Percentiles rank a stretch among this genome's conserved stretches.
phyloP scores from a whole-genome alignment of 371 early-diverging fungal species.

The Synchytrium microbalum region DNA sequence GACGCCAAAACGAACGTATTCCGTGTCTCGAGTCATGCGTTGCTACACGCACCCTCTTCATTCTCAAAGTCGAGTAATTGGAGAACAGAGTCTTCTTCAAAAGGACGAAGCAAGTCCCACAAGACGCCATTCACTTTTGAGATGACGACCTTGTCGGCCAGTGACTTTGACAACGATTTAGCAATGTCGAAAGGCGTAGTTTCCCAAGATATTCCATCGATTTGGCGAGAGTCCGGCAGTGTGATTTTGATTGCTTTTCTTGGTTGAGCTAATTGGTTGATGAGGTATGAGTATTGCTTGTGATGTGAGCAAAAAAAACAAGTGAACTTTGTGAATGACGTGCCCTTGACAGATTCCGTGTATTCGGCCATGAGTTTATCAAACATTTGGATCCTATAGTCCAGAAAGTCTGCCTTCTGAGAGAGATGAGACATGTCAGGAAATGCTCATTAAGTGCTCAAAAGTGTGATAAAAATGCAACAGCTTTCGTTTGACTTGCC shows the following conservation, averaged over 20 bases:
- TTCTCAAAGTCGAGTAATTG: slow-evolving; percentile 95
- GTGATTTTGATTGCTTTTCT: slow-evolving; percentile 82
- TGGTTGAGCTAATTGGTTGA: slow-evolving; percentile 53
- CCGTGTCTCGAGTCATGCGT: neutral
- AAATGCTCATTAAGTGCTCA: too few relatives aligned
- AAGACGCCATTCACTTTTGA: slow-evolving; percentile 88
- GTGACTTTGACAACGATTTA: slow-evolving; percentile 72
- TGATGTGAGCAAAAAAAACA: neutral
- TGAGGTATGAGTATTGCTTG: neutral
- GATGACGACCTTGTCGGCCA: slow-evolving; percentile 87
- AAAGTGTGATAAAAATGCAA: too few relatives aligned
- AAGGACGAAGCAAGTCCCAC: slow-evolving; percentile 87
- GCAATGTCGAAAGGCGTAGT: slow-evolving; percentile 96
- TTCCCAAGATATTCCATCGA: slow-evolving; percentile 89
- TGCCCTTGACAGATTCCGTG: slow-evolving; percentile 74
- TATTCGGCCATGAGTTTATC: slow-evolving; percentile 73
- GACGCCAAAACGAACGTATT: neutral
- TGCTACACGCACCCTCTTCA: slow-evolving; percentile 70
- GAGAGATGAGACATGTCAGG: too few relatives aligned
- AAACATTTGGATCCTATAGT: slow-evolving; percentile 85
- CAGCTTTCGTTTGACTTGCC: too few relatives aligned
- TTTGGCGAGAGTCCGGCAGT: slow-evolving; percentile 78
- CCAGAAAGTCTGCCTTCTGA: slow-evolving; percentile 57
- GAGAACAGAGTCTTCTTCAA: slow-evolving; percentile 73
- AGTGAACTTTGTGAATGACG: slow-evolving; percentile 16